These are phyloP conservation scores for Pecoramyces ruminantium DNA, from an alignment of 192 early-diverging fungal genomes.

Conservation along the genomic window DNA sequence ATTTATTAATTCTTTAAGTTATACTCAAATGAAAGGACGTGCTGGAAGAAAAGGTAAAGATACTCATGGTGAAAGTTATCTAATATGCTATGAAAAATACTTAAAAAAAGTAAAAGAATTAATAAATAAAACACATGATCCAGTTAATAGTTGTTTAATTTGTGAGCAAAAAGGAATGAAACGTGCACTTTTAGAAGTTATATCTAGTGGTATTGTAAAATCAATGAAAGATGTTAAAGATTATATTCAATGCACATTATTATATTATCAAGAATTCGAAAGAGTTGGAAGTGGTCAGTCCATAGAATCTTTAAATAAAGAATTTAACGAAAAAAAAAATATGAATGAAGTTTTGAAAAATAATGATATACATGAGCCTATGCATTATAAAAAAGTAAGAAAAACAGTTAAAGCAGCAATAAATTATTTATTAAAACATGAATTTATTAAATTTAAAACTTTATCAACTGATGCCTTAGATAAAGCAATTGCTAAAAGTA, in stretches of 20 bases:
- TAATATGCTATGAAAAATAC: constrained; percentile 12
- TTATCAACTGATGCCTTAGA: background rate
- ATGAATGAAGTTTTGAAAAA: background rate
- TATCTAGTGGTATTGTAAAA: constrained; percentile 11
- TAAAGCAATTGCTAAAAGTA: background rate
- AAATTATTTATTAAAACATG: background rate
- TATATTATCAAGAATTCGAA: constrained; percentile 3
- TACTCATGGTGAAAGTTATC: constrained; percentile 10
- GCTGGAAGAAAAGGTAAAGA: constrained; percentile 19
- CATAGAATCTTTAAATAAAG: background rate
- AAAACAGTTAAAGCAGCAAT: background rate
- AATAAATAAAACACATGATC: constrained; percentile 6
- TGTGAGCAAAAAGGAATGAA: constrained; percentile 19
- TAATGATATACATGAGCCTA: background rate
- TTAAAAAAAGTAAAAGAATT: constrained; percentile 3
- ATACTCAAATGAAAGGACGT: constrained; percentile 21
- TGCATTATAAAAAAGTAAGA: background rate
- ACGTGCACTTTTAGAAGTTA: constrained; percentile 16
- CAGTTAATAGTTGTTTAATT: constrained; percentile 13
- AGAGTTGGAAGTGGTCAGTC: background rate
- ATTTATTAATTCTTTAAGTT: constrained; percentile 3
- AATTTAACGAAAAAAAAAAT: background rate
- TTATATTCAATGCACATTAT: constrained; percentile 5
- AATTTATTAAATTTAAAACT: background rate
- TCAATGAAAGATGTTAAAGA: constrained; percentile 6